phyloP scores from a whole-genome alignment of 257 asterid species.

The Solanum clarkiae region DNA sequence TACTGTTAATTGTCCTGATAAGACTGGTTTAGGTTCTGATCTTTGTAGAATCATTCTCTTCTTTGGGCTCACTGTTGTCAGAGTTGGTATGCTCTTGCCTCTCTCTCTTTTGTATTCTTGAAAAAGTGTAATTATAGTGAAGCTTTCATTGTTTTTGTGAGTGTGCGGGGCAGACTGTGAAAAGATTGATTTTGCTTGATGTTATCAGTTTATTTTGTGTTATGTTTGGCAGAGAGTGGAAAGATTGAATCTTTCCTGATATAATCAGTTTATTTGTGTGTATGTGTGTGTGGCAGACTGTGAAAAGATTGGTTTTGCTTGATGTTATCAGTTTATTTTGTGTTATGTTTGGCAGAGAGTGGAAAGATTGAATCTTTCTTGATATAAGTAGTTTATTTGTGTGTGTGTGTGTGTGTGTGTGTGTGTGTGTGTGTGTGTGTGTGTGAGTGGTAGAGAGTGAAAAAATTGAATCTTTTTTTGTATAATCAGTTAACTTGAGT shows the following conservation, averaged over 20 bases:
- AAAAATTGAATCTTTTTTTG: background rate
- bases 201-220: background rate
- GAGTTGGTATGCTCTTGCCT: conserved; percentile 40
- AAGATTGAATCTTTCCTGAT: background rate
- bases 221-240: background rate
- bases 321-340: no score
- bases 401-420: background rate
- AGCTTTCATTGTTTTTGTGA: background rate
- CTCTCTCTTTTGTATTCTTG: background rate
- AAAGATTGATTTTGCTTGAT: background rate
- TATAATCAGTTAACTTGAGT: background rate
- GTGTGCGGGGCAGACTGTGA: background rate
- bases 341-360: background rate
- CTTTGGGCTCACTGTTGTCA: conserved; percentile 62
- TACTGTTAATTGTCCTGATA: conserved; percentile 83
- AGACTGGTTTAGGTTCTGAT: conserved; percentile 85
- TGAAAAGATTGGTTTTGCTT: background rate
- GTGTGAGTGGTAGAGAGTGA: background rate
- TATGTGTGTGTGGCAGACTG: background rate
- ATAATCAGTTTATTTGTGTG: background rate
- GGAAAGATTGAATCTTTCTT: background rate
- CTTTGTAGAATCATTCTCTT: conserved; percentile 82
- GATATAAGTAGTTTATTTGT: no score
- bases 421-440: background rate
- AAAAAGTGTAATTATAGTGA: background rate